Evolutionary conservation across 345 rosid genomes (phyloP).

Genomic region (Lepidium africanum): DNA sequence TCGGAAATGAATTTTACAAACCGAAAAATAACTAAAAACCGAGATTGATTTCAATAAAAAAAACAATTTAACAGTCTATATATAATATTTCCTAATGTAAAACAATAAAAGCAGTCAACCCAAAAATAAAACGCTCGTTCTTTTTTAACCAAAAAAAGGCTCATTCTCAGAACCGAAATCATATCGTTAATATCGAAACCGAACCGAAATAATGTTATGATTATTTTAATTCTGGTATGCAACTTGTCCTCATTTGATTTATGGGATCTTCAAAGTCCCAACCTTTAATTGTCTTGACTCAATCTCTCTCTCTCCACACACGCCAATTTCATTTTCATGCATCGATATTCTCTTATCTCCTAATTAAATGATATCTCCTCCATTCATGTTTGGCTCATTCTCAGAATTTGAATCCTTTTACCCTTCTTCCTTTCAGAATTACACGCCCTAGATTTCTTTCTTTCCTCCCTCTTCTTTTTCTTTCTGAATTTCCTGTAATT

Average conservation of each 20-base stretch:
- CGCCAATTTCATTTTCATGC: conserved; percentile 11
- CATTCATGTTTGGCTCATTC: background rate
- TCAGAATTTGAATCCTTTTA: background rate
- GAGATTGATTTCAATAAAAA: no score
- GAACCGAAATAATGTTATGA: background rate
- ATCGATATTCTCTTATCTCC: conserved; percentile 6
- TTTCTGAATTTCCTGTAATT: background rate
- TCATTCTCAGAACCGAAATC: no score
- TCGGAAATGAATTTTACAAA: no score
- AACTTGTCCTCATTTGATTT: conserved; percentile 4
- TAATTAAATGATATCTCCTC: background rate
- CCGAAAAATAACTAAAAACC: no score
- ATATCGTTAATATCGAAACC: background rate
- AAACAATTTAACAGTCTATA: no score
- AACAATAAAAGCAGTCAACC: no score
- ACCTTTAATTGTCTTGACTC: background rate
- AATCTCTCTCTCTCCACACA: background rate
- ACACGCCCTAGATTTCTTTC: background rate
- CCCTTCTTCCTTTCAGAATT: background rate
- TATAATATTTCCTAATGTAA: no score
- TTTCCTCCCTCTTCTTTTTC: background rate
- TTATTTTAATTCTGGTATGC: background rate
- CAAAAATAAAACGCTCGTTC: no score
- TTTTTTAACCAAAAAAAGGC: no score
- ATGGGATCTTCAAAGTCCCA: background rate